Base-by-base conservation (phyloP, 2,329 filamentous ascomycete species). In the Aspergillus glaucus region DNA sequence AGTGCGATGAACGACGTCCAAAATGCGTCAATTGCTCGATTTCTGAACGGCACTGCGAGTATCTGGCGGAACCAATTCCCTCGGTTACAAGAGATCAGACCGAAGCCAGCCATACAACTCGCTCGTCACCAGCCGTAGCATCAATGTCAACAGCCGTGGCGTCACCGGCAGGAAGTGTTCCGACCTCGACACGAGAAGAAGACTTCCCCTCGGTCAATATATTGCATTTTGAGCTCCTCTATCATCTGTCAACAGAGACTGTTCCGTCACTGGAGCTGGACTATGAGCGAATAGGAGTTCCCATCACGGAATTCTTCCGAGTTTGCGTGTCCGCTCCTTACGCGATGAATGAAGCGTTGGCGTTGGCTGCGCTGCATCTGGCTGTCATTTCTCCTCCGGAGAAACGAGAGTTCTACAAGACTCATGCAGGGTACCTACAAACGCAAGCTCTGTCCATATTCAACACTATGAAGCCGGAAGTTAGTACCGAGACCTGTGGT, bases 341-440 rank as follows among this genome's bases (percentile, higher is more conserved):
- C 47, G 66, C 76, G 3, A 69, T 78, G 52, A 73, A 78, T 48
- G 66, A 76, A 53, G 43, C 76, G 4, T 66, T 79, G 9, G 75
- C 74, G 36, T 53, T 75, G 43, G 66, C 73, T 10, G 74, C 75
- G 4, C 62, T 74, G 3, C 73, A 79, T 48, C 53, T 72, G 12
- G 69, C 67, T 48, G 64, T 59, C 2, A 53, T 42, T 21, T 42
- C 66, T 2, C 17, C 58, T 62, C 41, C 62, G 63, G 48, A 74
- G 69, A 54, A 74, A 66, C 54, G 51, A 45, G 43, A 51, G 24
- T 43, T 61, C 51, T 62, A 62, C 43, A 48, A 54, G 48, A 52
- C 61, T 50, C 53, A 68, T 50, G 56, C 68, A 34, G 62, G 60
- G 1, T 72, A 74, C 37, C 64, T 78, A 6, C 59, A 61, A 41